A percentile compares a stretch with the other conserved stretches of the same genome.
phyloP scores from a whole-genome alignment of 2,329 filamentous ascomycete genomes.

The Pseudogymnoascus sp. region DNA sequence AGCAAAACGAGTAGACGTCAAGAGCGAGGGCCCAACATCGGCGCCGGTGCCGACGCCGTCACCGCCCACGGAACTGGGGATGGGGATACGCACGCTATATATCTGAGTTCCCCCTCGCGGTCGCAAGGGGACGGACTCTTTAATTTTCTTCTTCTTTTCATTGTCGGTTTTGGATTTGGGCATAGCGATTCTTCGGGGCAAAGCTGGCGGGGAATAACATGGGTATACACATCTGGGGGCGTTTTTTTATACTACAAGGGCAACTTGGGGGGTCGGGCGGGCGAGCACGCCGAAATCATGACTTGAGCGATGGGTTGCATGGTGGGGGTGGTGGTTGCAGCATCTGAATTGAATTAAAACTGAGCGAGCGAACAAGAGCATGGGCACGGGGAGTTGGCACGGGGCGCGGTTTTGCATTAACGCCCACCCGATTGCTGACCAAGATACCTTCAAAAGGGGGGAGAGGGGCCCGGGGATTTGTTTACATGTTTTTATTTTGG shows the following conservation, averaged over 20 bases:
- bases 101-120: slow-evolving; percentile 3
- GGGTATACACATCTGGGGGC: neutral
- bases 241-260: neutral
- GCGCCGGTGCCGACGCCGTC: neutral
- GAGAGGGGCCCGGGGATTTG: neutral
- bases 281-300: neutral
- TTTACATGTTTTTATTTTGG: neutral
- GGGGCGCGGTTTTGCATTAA: neutral
- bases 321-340: neutral
- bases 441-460: neutral
- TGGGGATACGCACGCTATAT: slow-evolving; percentile 12
- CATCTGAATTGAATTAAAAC: slow-evolving; percentile 3
- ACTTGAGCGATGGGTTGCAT: neutral
- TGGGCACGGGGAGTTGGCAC: neutral
- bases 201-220: neutral
- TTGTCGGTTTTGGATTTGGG: slow-evolving; percentile 6
- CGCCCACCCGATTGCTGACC: neutral
- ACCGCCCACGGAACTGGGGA: neutral
- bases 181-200: neutral
- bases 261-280: neutral
- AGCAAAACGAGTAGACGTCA: neutral
- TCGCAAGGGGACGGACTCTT: neutral
- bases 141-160: neutral
- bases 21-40: neutral
- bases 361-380: neutral